Evolutionary conservation across 352 stramenopile genomes (phyloP), one percentile per base, ranked within the genome.

Genomic region (Phytopythium oedochilum): DNA sequence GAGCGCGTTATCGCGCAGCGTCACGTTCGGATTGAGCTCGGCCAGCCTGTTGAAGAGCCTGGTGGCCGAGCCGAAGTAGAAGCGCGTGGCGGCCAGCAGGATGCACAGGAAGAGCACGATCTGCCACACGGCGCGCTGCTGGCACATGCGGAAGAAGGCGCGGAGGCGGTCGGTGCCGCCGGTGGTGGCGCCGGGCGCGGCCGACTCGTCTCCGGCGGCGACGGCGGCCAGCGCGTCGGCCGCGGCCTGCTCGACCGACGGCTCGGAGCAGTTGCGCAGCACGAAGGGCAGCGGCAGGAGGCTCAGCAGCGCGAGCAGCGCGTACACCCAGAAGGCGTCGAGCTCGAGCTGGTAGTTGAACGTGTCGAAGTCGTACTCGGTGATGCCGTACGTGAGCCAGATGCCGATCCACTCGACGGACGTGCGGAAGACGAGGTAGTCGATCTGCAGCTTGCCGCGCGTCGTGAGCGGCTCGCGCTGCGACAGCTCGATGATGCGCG

Each of bases 401-500:
- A 75, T 68, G 25, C 61, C 62, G 26, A 75, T 34, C 63, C 66
- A 81, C 52, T 89, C 78, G 28, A 83, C 65, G 29, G 64, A 53
- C 11, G 74, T 62, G 0, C 78, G 71, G 56, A 88, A 86, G 38
- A 91, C 73, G 20, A 89, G 60, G 49, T 86, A 89, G 57, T 88
- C 84, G 61, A 88, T 89, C 72, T 95, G 85, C 15, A 88, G 68
- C 22, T 70, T 74, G 26, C 85, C 86, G 14, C 83, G 81, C 43
- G 66, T 75, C 22, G 65, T 80, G 34, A 90, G 71, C 12, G 81
- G 72, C 64, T 95, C 86, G 22, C 77, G 72, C 60, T 93, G 83
- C 29, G 82, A 90, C 22, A 92, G 57, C 60, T 93, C 80, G 51
- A 95, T 89, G 42, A 89, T 63, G 42, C 82, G 83, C 26, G 84